Conservation (phyloP, 805 yeast species). For the Nakazawaea sp. region DNA sequence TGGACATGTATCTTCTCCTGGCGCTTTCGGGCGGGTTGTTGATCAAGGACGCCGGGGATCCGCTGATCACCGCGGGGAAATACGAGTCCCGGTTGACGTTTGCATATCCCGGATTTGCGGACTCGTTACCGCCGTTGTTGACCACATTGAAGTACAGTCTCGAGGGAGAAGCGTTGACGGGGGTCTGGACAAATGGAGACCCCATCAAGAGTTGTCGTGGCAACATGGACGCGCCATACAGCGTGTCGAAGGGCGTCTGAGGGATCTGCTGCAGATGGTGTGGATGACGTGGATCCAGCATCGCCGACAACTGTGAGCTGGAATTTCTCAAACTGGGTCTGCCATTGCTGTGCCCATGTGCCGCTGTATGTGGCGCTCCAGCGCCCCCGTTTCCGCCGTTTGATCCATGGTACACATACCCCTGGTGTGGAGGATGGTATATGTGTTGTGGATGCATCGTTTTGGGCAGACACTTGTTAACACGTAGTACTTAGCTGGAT, state of each 20-base stretch:
- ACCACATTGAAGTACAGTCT: slow-evolving; percentile 3
- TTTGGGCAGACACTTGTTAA: too few relatives aligned
- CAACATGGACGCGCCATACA: slow-evolving; percentile 53
- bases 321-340: too few relatives aligned
- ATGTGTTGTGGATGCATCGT: too few relatives aligned
- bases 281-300: background rate
- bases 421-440: too few relatives aligned
- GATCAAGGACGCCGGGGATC: slow-evolving; percentile 11
- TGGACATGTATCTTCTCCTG: slow-evolving; percentile 7
- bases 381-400: too few relatives aligned
- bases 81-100: background rate
- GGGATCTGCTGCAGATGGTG: slow-evolving; percentile 20
- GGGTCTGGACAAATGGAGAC: slow-evolving; percentile 51
- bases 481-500: too few relatives aligned
- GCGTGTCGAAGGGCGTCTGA: slow-evolving; percentile 50
- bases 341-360: too few relatives aligned
- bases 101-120: too few relatives aligned
- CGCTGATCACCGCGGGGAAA: slow-evolving; percentile 6
- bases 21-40: slow-evolving; percentile 10
- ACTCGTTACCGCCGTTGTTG: background rate
- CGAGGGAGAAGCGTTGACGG: slow-evolving; percentile 16
- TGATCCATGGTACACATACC: too few relatives aligned
- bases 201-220: slow-evolving; percentile 56
- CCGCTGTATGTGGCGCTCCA: too few relatives aligned
- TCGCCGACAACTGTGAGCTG: too few relatives aligned